Evolutionary conservation across 2,329 filamentous ascomycete genomes (phyloP).

Genomic region (Teratosphaeria nubilosa): DNA sequence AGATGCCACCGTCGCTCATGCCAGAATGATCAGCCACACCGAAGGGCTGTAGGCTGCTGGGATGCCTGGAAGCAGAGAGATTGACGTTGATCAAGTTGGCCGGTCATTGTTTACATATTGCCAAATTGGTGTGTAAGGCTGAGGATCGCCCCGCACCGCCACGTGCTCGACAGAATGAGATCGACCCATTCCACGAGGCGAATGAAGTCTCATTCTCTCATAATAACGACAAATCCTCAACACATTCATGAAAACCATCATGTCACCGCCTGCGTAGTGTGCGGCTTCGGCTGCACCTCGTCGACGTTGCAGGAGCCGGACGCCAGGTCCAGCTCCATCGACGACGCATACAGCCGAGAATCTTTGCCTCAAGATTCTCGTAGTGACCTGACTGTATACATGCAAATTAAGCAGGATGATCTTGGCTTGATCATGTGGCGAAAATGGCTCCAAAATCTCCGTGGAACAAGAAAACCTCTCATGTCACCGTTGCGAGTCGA

Average conservation of each 20-base stretch:
- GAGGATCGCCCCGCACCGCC: not conserved
- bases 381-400: slow-evolving; percentile 11
- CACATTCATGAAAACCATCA: not conserved
- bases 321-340: not conserved
- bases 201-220: not conserved
- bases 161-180: not conserved
- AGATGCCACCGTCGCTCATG: not conserved
- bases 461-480: slow-evolving; percentile 22
- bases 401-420: slow-evolving; percentile 10
- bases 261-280: not conserved
- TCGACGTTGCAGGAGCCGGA: not conserved
- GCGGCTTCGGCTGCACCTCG: not conserved
- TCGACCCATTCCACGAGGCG: too few relatives aligned
- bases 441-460: slow-evolving; percentile 39
- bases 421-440: not conserved
- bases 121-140: not conserved
- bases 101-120: not conserved
- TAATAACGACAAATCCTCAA: not conserved
- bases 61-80: not conserved
- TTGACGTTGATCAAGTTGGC: too few relatives aligned
- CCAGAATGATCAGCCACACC: not conserved
- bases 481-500: not conserved
- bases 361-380: not conserved
- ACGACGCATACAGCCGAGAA: not conserved
- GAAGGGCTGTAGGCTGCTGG: not conserved